Base-by-base conservation (phyloP, 192 early-diverging fungal species). In the Pilaira anomala region DNA sequence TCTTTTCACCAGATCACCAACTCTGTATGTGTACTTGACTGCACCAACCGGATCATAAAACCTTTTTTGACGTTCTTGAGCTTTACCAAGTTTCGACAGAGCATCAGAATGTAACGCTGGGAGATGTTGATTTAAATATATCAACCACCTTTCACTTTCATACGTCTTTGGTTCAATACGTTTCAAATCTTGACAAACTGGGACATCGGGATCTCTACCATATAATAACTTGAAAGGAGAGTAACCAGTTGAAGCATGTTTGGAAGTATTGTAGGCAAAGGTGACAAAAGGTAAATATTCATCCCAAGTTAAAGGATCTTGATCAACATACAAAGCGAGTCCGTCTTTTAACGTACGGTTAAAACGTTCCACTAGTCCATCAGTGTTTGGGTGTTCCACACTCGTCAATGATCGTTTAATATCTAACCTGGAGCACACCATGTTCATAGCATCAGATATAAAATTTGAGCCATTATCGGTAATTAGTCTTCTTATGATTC, bases 351-450 rank as follows among this genome's bases (percentile, higher is more conserved):
- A n/a, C n/a, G n/a, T n/a, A n/a, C n/a, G n/a, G n/a, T n/a, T n/a
- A n/a, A n/a, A n/a, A n/a, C n/a, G n/a, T 21, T 59, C 56, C 1
- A 59, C 56, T 7, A 59, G 19, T 36, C 56, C 56, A 44, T 59
- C 56, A 3, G 56, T 59, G 12, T 59, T 36, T 25, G 56, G 33
- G 36, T 59, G 22, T 59, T 59, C 56, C 12, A 59, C 56, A 2
- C 40, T 44, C 2, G 56, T 59, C 1, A 42, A 8, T 6, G 40
- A 44, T 18, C 56, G n/a, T n/a, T n/a, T n/a, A n/a, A n/a, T n/a
- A n/a, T n/a, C n/a, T n/a, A n/a, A n/a, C n/a, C n/a, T n/a, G n/a
- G n/a, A n/a, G n/a, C n/a, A n/a, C n/a, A n/a, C n/a, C n/a, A n/a
- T n/a, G n/a, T n/a, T n/a, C n/a, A n/a, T n/a, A n/a, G n/a, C n/a